Evolutionary conservation across 2,329 filamentous ascomycete genomes (phyloP), one percentile per base, ranked within the genome.

Genomic region (Blastomyces emzantsi): DNA sequence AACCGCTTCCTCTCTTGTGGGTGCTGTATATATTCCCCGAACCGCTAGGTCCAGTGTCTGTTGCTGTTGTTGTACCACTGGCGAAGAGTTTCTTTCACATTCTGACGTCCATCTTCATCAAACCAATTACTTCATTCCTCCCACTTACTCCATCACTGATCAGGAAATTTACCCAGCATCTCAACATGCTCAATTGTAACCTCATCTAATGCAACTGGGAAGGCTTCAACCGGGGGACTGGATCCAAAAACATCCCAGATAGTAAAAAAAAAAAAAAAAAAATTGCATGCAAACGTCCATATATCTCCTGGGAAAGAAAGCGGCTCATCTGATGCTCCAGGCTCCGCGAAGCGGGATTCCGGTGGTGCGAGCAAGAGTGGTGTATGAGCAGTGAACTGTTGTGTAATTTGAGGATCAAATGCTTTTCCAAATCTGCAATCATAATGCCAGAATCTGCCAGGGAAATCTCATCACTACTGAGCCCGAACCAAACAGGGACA

Each of bases 201-300:
- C 19, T 68, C 64, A 62, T 71, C 70, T n/a, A 64, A 59, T 3
- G 66, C 66, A 25, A 65, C 64, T 5, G 69, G 60, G n/a, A 68
- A 67, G 25, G 69, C 61, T 51, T 67, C 67, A 60, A 72, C 67
- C 22, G 70, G 65, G 8, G 69, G 65, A 15, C 64, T 63, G 8
- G 64, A 62, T n/a, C 69, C 69, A 36, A 77, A 67, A 7, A 77
- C 60, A 45, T 69, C 72, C 66, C 71, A 77, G n/a, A 77, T 74
- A 1, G 67, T 63, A 69, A 22, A 72, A n/a, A n/a, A n/a, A n/a
- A n/a, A n/a, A n/a, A n/a, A n/a, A n/a, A n/a, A n/a, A n/a, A n/a
- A n/a, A n/a, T n/a, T n/a, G n/a, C n/a, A n/a, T n/a, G n/a, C n/a
- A n/a, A n/a, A n/a, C n/a, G n/a, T 75, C 74, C 74, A 77, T 15